These are phyloP conservation scores for Glycine tomentella DNA, from an alignment of 306 rosid genomes.

Conservation along the genomic window DNA sequence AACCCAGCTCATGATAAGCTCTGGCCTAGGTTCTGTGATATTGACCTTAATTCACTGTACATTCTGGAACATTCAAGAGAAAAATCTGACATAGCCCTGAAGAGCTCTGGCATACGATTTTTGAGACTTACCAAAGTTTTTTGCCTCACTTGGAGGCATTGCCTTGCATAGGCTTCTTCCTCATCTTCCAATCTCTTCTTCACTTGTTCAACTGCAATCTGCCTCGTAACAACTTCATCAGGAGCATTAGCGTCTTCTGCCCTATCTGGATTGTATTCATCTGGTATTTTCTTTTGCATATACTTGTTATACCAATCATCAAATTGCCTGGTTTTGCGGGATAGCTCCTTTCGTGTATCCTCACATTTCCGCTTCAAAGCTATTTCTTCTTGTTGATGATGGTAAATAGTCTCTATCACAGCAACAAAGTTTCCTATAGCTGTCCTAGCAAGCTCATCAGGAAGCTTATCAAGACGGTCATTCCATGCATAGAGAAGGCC, in stretches of 20 bases:
- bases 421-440: conserved; percentile 77
- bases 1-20: conserved; percentile 49
- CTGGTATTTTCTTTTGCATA: conserved; percentile 59
- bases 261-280: conserved; percentile 56
- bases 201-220: conserved; percentile 61
- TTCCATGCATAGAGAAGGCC: conserved; percentile 79
- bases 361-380: conserved; percentile 70
- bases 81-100: conserved; percentile 70
- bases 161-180: conserved; percentile 63
- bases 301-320: conserved; percentile 85
- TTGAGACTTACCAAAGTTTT: conserved; percentile 75
- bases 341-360: conserved; percentile 76
- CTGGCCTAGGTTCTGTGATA: conserved; percentile 57
- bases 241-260: conserved; percentile 51
- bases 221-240: conserved; percentile 59
- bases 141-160: conserved; percentile 78
- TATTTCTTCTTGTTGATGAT: conserved; percentile 75
- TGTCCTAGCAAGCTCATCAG: conserved; percentile 74
- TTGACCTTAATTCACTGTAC: conserved; percentile 64
- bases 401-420: conserved; percentile 62
- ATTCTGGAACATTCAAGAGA: conserved; percentile 67
- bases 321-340: conserved; percentile 72
- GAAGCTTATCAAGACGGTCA: conserved; percentile 78
- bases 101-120: conserved; percentile 84
- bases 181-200: conserved; percentile 77